Conservation (phyloP, 140 eudicot species). For the Cichorium intybus region DNA sequence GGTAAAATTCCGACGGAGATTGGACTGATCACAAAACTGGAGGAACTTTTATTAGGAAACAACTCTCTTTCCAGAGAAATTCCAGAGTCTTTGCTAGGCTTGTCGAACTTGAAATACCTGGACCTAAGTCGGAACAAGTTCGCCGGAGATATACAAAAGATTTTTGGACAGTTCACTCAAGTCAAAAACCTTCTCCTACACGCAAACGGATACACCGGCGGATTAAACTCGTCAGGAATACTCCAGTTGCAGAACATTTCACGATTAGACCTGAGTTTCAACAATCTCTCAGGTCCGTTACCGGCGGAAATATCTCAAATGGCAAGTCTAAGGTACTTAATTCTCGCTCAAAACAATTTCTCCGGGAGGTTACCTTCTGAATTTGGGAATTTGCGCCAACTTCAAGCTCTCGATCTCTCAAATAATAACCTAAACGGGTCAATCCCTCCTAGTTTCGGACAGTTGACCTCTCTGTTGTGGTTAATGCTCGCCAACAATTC, state of each 20-base stretch:
- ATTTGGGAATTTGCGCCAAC: conserved; percentile 39
- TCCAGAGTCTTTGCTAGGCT: conserved; percentile 47
- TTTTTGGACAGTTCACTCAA: conserved; percentile 52
- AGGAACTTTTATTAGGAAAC: conserved; percentile 51
- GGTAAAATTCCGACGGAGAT: conserved; percentile 46
- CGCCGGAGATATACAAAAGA: conserved; percentile 49
- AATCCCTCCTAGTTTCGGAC: conserved; percentile 58
- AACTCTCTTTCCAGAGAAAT: conserved; percentile 56
- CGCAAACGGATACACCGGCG: conserved; percentile 55
- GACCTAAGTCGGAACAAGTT: conserved; percentile 57
- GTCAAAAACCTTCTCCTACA: conserved; percentile 43
- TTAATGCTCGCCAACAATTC: conserved; percentile 74
- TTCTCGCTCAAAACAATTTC: conserved; percentile 69
- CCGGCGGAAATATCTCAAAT: conserved; percentile 63
- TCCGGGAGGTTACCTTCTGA: conserved; percentile 60
- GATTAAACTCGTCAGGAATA: conserved; percentile 64
- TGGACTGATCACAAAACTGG: conserved; percentile 36
- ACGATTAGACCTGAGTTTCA: conserved; percentile 71
- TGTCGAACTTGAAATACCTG: conserved; percentile 39
- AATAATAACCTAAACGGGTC: conserved; percentile 48
- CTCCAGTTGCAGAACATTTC: conserved; percentile 47
- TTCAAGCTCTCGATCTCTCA: conserved; percentile 74
- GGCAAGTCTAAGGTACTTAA: conserved; percentile 49
- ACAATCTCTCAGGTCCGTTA: conserved; percentile 60
- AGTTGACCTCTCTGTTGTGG: conserved; percentile 57